Evolutionary conservation across 73 alveolate species (phyloP), one percentile per base, ranked within the genome.

Genomic region (Tetrahymena borealis): DNA sequence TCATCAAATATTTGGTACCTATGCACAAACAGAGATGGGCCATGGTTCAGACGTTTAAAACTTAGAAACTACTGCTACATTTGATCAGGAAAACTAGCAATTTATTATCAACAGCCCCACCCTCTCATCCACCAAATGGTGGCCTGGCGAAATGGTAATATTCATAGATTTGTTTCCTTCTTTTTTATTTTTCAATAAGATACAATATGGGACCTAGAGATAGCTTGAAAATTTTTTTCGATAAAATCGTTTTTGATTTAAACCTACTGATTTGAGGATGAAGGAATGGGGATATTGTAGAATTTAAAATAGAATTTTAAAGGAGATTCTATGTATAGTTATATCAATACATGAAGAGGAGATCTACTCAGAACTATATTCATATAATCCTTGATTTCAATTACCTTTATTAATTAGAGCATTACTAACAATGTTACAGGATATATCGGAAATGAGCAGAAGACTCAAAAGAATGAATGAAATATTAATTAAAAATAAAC

Each of bases 81-180:
- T 39, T 93, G 97, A 95, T 90, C 39, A 91, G 32, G 91, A 94
- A 32, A 95, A 95, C 32, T 95, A 95, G 78, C 97, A 95, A 37
- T 97, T 97, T 78, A 93, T 96, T 78, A 43, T 97, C 13, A 95
- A 96, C 93, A 43, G 97, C n/a, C 99, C 99, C 12, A 94, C 95
- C 28, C 36, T 91, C 18, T 78, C 97, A 3, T 93, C 98, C 40
- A 95, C 97, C 32, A 97, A 97, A 91, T 96, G 96, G 92, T 96
- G 99, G 99, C 98, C 98, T 31, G 99, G 98, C 28, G 98, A 96
- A 38, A 85, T 96, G 31, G 99, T 60, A 60, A 60, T 35, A 60
- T 3, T 3, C 7, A n/a, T n/a, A n/a, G n/a, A n/a, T 60, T 20
- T 60, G 20, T n/a, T 24, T 60, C 13, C 11, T 24, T 60, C 28